Evolutionary conservation across 768 basidiomycete species (phyloP), one percentile per base, ranked within the genome.

Genomic region (Pluteus cervinus): DNA sequence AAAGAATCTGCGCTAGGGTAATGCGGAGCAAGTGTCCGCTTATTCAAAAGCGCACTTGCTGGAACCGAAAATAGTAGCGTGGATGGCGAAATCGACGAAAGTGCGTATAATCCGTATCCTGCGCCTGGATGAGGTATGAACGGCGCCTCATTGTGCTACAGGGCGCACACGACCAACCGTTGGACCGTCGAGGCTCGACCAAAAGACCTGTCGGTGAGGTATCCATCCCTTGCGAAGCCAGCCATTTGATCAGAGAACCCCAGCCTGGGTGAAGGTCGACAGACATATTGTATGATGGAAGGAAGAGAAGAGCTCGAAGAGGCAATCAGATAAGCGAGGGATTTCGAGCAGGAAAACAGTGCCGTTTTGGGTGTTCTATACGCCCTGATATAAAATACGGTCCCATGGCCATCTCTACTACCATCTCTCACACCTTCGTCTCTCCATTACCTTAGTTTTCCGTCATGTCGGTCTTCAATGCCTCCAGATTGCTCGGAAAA

Each of bases 391-490:
- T 35, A 28, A 5, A 18, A 16, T 34, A n/a, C 8, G 16, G 22
- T n/a, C 10, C 22, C 26, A 15, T 7, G 6, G 12, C 31, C 22
- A 18, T 29, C 21, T 24, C 33, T 26, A 24, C 35, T 17, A 48
- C 24, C 36, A 24, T 29, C 31, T 35, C 24, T 29, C 24, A 18
- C 16, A 21, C 32, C 29, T 7, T 30, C 28, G 23, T 14, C 11
- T 28, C 18, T 37, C 21, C 22, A n/a, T n/a, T n/a, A n/a, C n/a
- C n/a, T n/a, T n/a, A n/a, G n/a, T n/a, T n/a, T n/a, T n/a, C n/a
- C n/a, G n/a, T n/a, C 26, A 87, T 87, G 86, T 81, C 86, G 22
- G 58, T 91, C 36, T 91, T 91, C 74, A 85, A 84, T 56, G 69
- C 82, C 29, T 75, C 84, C 36, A 79, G 84, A 49, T 63, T 91